These are phyloP conservation scores for Pleurotus ostreatus DNA, from an alignment of 768 basidiomycete species.

Conservation along the genomic window DNA sequence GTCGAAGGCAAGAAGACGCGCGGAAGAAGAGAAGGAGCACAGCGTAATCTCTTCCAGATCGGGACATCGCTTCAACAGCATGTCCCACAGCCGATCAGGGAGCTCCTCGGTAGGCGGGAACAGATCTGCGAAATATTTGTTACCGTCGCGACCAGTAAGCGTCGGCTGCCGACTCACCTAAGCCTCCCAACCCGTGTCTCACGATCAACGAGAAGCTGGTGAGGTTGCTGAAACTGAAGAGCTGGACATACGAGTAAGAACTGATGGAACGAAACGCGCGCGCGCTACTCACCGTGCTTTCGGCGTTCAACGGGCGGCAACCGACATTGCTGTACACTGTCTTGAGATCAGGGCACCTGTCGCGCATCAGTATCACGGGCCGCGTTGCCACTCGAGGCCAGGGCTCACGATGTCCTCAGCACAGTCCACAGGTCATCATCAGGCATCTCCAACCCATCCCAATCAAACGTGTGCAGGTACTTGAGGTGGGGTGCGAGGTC, in stretches of 20 bases:
- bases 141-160: too few relatives aligned
- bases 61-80: conserved; percentile 42
- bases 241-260: conserved; percentile 12
- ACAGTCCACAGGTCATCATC: conserved; percentile 36
- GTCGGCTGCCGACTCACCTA: too few relatives aligned
- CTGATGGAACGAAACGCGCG: conserved; percentile 1
- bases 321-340: conserved; percentile 45
- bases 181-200: conserved; percentile 38
- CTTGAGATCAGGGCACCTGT: conserved; percentile 39
- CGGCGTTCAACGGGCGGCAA: not conserved
- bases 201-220: conserved; percentile 44
- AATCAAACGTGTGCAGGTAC: conserved; percentile 42
- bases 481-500: conserved; percentile 27
- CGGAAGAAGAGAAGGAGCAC: conserved; percentile 45
- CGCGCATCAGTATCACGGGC: conserved; percentile 1
- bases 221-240: conserved; percentile 41
- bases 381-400: not conserved
- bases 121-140: conserved; percentile 20
- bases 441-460: conserved; percentile 49
- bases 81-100: conserved; percentile 41
- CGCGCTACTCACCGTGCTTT: conserved; percentile 6
- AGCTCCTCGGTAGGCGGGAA: conserved; percentile 36
- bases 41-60: conserved; percentile 46
- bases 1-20: conserved; percentile 40
- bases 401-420: conserved; percentile 32